Evolutionary conservation across 225 moss, liverwort and hornwort species (phyloP).

Genomic region (Polytrichum formosum): DNA sequence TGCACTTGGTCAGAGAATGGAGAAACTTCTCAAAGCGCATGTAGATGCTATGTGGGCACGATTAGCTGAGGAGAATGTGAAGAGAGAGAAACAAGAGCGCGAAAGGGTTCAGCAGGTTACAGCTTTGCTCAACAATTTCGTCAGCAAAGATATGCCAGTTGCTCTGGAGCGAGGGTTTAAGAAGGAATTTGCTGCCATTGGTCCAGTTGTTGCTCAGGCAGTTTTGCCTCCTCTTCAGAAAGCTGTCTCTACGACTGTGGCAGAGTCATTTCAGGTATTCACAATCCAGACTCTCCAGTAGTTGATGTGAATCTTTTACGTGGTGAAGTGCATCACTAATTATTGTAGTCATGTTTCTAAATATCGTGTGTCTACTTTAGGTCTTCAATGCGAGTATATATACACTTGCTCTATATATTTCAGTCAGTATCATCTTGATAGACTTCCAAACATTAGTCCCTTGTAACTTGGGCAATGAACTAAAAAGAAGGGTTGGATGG

Average conservation of each 20-base stretch:
- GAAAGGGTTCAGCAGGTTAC: slow-evolving; percentile 91
- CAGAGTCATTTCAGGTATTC: slow-evolving; percentile 83
- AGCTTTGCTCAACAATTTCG: slow-evolving; percentile 65
- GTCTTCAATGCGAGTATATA: too few relatives aligned
- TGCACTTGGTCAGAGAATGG: slow-evolving; percentile 81
- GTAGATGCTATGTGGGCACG: slow-evolving; percentile 96
- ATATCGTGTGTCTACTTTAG: too few relatives aligned
- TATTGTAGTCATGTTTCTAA: too few relatives aligned
- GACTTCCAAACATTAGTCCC: too few relatives aligned
- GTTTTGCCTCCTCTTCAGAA: slow-evolving; percentile 82
- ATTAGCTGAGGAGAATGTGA: slow-evolving; percentile 82
- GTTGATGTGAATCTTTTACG: too few relatives aligned
- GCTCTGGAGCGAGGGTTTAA: slow-evolving; percentile 82
- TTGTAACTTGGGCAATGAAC: neutral
- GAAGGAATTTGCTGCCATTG: slow-evolving; percentile 77
- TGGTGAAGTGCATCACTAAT: too few relatives aligned
- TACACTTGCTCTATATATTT: too few relatives aligned
- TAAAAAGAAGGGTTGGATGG: slow-evolving; percentile 8
- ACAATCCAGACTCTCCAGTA: too few relatives aligned
- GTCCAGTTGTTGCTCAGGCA: slow-evolving; percentile 73
- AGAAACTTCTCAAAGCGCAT: slow-evolving; percentile 87
- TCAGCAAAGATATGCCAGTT: slow-evolving; percentile 87
- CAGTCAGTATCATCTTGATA: too few relatives aligned
- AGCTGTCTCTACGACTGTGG: slow-evolving; percentile 63
- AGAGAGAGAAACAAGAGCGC: slow-evolving; percentile 80